These are phyloP conservation scores for Hericium rajendrae DNA, from an alignment of 768 basidiomycete species.

Conservation along the genomic window DNA sequence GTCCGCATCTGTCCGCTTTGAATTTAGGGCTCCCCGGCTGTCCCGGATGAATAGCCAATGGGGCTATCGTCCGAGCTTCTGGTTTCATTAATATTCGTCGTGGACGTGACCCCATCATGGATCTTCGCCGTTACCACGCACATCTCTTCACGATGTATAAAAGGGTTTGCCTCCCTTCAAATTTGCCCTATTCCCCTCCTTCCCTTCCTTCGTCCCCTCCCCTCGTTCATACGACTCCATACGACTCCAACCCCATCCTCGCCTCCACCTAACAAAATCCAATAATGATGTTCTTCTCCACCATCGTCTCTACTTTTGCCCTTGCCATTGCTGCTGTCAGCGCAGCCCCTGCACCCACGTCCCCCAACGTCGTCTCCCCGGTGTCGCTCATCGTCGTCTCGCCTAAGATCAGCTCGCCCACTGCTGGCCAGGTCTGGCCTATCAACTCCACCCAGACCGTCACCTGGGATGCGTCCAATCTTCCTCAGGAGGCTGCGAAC, in stretches of 20 bases:
- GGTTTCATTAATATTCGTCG: background rate
- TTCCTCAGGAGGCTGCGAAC: background rate
- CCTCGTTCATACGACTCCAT: background rate
- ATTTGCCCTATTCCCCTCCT: background rate
- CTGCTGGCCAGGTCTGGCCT: background rate
- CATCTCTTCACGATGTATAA: background rate
- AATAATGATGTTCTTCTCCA: constrained; percentile 6
- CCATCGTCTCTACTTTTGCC: constrained; percentile 1
- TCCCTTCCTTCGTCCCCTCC: background rate
- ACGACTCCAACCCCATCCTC: background rate
- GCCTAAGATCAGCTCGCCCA: background rate
- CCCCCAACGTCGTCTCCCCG: background rate
- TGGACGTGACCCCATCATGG: background rate
- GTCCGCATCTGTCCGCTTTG: background rate
- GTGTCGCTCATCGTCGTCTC: background rate
- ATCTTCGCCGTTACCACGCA: background rate
- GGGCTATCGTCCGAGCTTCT: background rate
- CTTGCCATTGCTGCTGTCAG: background rate
- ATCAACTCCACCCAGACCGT: background rate
- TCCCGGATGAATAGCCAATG: no score
- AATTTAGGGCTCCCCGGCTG: background rate
- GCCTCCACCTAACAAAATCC: background rate
- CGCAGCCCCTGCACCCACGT: background rate
- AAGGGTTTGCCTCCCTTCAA: background rate
- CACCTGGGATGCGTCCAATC: background rate